Evolutionary conservation across 2,329 filamentous ascomycete genomes (phyloP).

Genomic region (Trichoderma oligosporum): DNA sequence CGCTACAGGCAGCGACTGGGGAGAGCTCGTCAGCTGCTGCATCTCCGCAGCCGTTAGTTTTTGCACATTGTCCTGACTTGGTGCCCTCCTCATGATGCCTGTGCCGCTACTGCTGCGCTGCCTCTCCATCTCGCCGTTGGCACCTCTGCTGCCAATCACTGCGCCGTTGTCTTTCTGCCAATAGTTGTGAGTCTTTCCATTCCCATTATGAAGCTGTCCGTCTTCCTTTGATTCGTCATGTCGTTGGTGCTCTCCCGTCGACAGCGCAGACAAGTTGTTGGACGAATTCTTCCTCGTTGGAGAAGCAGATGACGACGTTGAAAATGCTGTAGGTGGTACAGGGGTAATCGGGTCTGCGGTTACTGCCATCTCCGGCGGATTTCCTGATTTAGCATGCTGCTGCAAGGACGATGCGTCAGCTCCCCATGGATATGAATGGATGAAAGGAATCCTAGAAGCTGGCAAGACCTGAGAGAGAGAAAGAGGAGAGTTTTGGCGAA

Average conservation of each 20-base stretch:
- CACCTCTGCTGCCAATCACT: no score
- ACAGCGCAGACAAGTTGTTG: neutral
- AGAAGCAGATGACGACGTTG: slow-evolving; percentile 7
- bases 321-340: slow-evolving; percentile 19
- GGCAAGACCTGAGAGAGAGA: neutral
- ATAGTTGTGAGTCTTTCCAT: neutral
- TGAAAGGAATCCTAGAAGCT: neutral
- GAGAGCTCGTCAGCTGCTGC: slow-evolving; percentile 53
- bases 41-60: slow-evolving; percentile 57
- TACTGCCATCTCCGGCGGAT: slow-evolving; percentile 25
- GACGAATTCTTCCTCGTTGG: slow-evolving; percentile 1
- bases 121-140: neutral
- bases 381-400: slow-evolving; percentile 10
- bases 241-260: neutral
- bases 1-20: slow-evolving; percentile 56
- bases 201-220: neutral
- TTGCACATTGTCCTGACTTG: slow-evolving; percentile 44
- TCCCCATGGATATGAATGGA: neutral
- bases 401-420: neutral
- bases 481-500: neutral
- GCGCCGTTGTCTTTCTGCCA: neutral
- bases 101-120: slow-evolving; percentile 26
- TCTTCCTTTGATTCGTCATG: neutral
- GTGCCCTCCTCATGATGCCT: slow-evolving; percentile 31
- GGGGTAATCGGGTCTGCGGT: slow-evolving; percentile 25